These are phyloP conservation scores for Rossbeevera mucosa DNA, from an alignment of 768 basidiomycete species.

Conservation along the genomic window DNA sequence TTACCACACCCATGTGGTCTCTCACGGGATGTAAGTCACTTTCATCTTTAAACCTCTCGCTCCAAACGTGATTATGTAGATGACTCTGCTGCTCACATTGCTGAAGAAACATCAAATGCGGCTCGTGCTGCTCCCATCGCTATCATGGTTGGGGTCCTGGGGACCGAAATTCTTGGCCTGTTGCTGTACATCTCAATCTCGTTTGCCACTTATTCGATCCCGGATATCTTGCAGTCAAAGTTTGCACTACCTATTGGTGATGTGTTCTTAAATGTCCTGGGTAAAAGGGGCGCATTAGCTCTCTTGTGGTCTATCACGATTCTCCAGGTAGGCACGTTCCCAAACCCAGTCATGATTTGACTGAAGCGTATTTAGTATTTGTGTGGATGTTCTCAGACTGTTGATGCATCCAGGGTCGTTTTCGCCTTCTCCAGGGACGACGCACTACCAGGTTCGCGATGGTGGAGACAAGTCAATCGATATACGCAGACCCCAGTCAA, in stretches of 20 bases:
- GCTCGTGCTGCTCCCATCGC: constrained; percentile 42
- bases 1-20: constrained; percentile 26
- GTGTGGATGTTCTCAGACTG: constrained; percentile 42
- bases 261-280: constrained; percentile 36
- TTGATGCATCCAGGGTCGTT: constrained; percentile 45
- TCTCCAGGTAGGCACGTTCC: constrained; percentile 35
- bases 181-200: constrained; percentile 40
- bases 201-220: constrained; percentile 39
- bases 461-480: constrained; percentile 34
- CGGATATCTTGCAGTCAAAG: constrained; percentile 29
- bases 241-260: constrained; percentile 40
- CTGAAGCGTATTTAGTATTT: constrained; percentile 28
- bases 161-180: constrained; percentile 40
- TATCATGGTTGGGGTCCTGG: constrained; percentile 39
- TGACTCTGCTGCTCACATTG: constrained; percentile 45
- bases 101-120: constrained; percentile 43
- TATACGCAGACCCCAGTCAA: constrained; percentile 35
- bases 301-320: constrained; percentile 42
- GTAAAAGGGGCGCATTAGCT: constrained; percentile 39
- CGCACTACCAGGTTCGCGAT: constrained; percentile 36
- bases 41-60: background rate
- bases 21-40: constrained; percentile 20
- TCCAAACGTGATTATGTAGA: constrained; percentile 23
- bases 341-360: background rate
- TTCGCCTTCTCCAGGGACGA: constrained; percentile 41